phyloP scores from a whole-genome alignment of 768 basidiomycete species.

The Phaeotremella skinneri region DNA sequence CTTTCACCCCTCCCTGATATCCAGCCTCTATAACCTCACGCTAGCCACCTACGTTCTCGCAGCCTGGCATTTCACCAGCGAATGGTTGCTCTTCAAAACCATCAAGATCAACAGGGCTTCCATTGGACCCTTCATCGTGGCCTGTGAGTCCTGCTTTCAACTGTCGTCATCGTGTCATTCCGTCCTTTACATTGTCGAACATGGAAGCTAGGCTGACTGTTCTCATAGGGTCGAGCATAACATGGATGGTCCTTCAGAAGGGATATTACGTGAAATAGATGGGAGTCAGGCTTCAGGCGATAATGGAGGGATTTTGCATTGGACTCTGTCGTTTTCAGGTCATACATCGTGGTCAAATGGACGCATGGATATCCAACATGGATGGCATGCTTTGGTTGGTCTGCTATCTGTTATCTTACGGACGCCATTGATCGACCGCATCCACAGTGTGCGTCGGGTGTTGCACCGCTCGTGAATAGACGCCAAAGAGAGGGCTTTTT shows the following conservation, averaged over 20 bases:
- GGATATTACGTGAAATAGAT: slow-evolving; percentile 7
- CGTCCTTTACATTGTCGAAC: not conserved
- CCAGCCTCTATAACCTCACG: slow-evolving; percentile 86
- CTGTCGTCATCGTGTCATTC: not conserved
- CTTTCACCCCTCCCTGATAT: not conserved
- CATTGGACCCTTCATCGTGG: slow-evolving; percentile 75
- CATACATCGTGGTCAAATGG: too few species aligned
- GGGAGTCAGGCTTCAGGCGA: too few species aligned
- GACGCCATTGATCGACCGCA: too few species aligned
- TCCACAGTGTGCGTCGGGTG: too few species aligned
- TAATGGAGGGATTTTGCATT: too few species aligned
- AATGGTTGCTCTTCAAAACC: slow-evolving; percentile 77
- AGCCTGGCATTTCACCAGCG: slow-evolving; percentile 82
- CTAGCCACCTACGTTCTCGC: slow-evolving; percentile 85
- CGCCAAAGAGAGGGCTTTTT: too few species aligned
- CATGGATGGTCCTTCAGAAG: slow-evolving; percentile 18
- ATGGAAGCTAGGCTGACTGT: not conserved
- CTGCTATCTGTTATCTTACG: too few species aligned
- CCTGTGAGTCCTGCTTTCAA: slow-evolving; percentile 79
- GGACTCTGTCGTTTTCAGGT: too few species aligned
- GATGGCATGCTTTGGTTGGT: too few species aligned
- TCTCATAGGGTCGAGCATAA: slow-evolving; percentile 8
- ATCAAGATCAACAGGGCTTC: slow-evolving; percentile 63
- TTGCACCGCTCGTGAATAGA: too few species aligned
- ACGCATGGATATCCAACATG: too few species aligned